A percentile compares a stretch with the other conserved stretches of the same genome.
These are phyloP conservation scores for Warburgia ugandensis DNA, from an alignment of 164 flowering plant species.

Conservation along the genomic window DNA sequence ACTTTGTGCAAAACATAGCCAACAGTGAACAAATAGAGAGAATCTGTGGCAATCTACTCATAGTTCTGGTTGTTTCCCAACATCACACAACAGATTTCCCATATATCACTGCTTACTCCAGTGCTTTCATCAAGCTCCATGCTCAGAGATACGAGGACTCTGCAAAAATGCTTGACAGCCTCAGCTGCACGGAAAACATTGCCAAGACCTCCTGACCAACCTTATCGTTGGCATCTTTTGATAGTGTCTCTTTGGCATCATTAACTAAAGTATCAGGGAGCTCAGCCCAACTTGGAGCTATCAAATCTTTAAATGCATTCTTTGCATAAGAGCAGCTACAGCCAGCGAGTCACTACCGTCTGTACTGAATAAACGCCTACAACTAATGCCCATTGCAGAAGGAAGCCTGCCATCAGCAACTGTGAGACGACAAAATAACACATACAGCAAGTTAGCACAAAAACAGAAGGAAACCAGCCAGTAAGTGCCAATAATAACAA, in stretches of 20 bases:
- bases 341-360: conserved; percentile 49
- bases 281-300: conserved; percentile 81
- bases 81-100: neutral
- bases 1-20: conserved; percentile 42
- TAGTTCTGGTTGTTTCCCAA: neutral
- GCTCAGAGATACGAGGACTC: conserved; percentile 51
- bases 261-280: conserved; percentile 46
- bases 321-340: conserved; percentile 60
- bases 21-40: neutral
- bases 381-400: conserved; percentile 36
- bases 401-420: conserved; percentile 31
- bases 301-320: conserved; percentile 69
- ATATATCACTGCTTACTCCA: conserved; percentile 90
- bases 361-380: conserved; percentile 51
- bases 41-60: neutral
- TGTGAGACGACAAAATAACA: no score
- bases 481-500: no score
- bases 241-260: conserved; percentile 53
- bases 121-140: conserved; percentile 82
- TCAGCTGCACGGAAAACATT: conserved; percentile 82
- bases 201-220: conserved; percentile 57
- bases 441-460: no score
- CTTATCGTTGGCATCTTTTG: conserved; percentile 66
- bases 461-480: no score
- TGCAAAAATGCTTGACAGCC: conserved; percentile 74